Conservation (phyloP, 2,329 filamentous ascomycete species). For the Cladosporium sp. region DNA sequence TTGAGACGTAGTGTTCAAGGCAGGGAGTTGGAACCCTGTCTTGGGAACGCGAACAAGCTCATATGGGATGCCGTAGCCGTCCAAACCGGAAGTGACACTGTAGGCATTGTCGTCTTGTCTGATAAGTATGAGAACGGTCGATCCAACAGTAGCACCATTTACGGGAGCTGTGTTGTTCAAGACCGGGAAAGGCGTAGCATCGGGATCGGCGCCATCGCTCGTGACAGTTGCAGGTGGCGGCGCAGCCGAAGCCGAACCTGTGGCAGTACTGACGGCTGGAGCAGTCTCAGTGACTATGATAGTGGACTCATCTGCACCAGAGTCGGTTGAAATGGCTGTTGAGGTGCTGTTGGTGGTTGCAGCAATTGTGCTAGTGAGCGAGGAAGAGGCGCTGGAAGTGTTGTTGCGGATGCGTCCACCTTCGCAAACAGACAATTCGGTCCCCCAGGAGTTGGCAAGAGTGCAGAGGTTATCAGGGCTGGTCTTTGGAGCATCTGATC, state of each 20-base stretch:
- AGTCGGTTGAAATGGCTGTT: neutral
- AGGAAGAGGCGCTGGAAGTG: neutral
- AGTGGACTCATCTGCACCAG: neutral
- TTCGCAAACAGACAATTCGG: neutral
- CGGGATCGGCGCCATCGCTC: neutral
- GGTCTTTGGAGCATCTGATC: neutral
- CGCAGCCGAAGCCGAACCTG: slow-evolving; percentile 8
- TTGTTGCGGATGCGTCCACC: neutral
- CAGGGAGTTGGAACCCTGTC: slow-evolving; percentile 53
- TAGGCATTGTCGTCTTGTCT: slow-evolving; percentile 50
- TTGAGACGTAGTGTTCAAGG: slow-evolving; percentile 49
- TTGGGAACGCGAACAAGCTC: slow-evolving; percentile 58
- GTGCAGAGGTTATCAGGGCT: neutral
- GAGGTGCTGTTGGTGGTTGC: neutral
- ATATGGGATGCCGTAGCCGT: slow-evolving; percentile 63
- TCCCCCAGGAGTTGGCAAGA: neutral
- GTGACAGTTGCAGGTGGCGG: slow-evolving; percentile 12
- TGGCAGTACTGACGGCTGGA: slow-evolving; percentile 2
- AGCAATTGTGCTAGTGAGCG: neutral
- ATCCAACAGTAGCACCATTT: neutral
- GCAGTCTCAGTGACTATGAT: slow-evolving; percentile 5
- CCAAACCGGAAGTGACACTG: slow-evolving; percentile 57
- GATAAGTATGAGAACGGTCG: slow-evolving; percentile 11
- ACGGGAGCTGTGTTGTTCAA: neutral
- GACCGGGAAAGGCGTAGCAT: neutral